Base-by-base conservation (phyloP, 1,284 basidiomycete species). In the Meira nashicola region DNA sequence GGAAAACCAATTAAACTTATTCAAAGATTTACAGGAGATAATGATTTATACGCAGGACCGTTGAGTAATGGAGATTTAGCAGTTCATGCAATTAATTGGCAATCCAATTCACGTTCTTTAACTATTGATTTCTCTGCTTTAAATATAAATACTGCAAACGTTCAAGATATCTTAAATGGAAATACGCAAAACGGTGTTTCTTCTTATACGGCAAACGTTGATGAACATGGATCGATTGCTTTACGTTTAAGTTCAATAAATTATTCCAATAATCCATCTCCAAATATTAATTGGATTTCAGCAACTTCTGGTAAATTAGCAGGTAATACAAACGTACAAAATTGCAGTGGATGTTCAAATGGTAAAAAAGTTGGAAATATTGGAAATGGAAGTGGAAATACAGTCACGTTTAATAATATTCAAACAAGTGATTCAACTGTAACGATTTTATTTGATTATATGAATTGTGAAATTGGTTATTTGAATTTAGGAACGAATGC, bases 1-100 rank as follows among this genome's bases (percentile, higher is more conserved):
- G 76, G 72, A 21, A 37, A 59, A 51, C 66, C 76, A 0, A 71
- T 72, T 39, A 50, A 55, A 48, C 67, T 73, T 12, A 50, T 76
- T 25, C 63, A 63, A 57, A 37, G 67, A 1, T 62, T 62, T 39
- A 62, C 60, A 9, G 48, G 54, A 38, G 60, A 68, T 38, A 58
- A 44, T 19, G 67, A 70, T 47, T 54, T 70, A 17, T 58, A 64
- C 38, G 54, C 59, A 12, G 68, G 68, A 4, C 56, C 53, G 15
- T 58, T 70, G 1, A 33, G 40, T 25, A 68, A 68, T 38, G 67
- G 68, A 11, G 64, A 65, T 17, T 38, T 62, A 37, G 66, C 64
- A 8, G 68, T 70, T 15, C 57, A 66, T 12, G 58, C 65, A 8
- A 40, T 68, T 19, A 60, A 70, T 44, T 52, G 54, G 62, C 54